Conservation (phyloP, 73 alveolate species). For the Effrenium voratum region DNA sequence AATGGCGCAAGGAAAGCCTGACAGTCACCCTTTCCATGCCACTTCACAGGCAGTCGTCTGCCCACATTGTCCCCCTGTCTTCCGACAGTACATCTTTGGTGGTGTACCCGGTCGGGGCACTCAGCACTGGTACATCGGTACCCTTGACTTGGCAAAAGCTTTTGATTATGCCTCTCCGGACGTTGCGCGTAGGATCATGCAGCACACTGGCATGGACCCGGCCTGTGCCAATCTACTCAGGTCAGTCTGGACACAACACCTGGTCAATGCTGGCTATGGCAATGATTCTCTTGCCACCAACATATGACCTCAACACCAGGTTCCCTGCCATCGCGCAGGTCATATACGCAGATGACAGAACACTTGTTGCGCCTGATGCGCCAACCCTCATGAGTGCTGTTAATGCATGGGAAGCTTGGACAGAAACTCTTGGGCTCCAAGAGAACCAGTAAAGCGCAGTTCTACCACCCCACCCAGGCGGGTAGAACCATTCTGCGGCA, state of each 20-base stretch:
- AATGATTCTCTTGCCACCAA: not conserved
- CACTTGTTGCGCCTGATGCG: not conserved
- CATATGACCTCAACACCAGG: not conserved
- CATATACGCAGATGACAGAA: slow-evolving; percentile 12
- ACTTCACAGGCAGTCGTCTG: too few relatives aligned
- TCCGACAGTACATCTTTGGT: not conserved
- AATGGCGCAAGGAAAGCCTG: too few relatives aligned
- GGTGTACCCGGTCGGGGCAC: slow-evolving; percentile 20
- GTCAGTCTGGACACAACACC: not conserved
- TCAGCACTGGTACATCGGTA: not conserved
- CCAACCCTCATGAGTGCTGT: not conserved
- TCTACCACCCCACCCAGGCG: not conserved
- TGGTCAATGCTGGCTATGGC: slow-evolving; percentile 46
- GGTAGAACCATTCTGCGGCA: not conserved
- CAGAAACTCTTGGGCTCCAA: not conserved
- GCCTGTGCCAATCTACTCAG: not conserved
- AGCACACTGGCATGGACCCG: slow-evolving; percentile 18
- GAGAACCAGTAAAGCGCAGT: slow-evolving; percentile 31
- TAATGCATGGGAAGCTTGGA: not conserved
- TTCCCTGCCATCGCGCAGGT: not conserved
- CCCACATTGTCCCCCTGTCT: too few relatives aligned
- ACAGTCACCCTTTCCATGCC: too few relatives aligned
- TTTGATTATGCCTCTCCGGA: not conserved
- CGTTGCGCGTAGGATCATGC: not conserved
- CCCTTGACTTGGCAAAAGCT: slow-evolving; percentile 15